Evolutionary conservation across 768 basidiomycete genomes (phyloP), one percentile per base, ranked within the genome.

Genomic region (Pisolithus albus): DNA sequence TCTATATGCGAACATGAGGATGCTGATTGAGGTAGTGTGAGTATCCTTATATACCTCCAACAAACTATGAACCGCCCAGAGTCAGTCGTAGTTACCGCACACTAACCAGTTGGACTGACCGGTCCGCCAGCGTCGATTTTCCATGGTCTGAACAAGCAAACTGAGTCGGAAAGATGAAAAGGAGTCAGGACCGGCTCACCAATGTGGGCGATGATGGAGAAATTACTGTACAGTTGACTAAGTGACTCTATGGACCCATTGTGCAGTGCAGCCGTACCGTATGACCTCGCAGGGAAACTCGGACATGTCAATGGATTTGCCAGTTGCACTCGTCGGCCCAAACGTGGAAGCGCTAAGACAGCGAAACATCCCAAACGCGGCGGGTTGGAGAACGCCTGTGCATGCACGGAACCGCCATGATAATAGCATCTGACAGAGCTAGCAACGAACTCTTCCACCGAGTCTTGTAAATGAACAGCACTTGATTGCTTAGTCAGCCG

Each of bases 131-230:
- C 4, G 92, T 96, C 4, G 91, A 93, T 75, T 97, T 98, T 48
- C 95, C 95, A 68, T 96, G 94, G 68, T 96, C 88, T 87, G 52
- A n/a, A 47, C n/a, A 36, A 47, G 23, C 38, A 11, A 45, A 34
- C 16, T 51, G 47, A 65, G 56, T 5, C 9, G 26, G 16, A 55
- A 41, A 19, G 30, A 21, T 16, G n/a, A 15, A 7, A 6, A 32
- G 0, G 15, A 38, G 3, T 10, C 26, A 9, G 26, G 8, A 13
- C 36, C 26, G 28, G 54, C 65, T 50, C 61, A 84, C 92, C 92
- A 59, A 96, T 96, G 66, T 97, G 94, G 1, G 93, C 93, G 64
- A 97, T 95, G 58, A 97, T 92, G 9, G 92, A 94, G 66, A 97
- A 92, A 67, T 97, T 97, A 49, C 87, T 88, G 53, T 11, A 34